A percentile compares a stretch with the other conserved stretches of the same genome.
These are phyloP conservation scores for Suillus discolor DNA, from an alignment of 768 basidiomycete species.

Conservation along the genomic window DNA sequence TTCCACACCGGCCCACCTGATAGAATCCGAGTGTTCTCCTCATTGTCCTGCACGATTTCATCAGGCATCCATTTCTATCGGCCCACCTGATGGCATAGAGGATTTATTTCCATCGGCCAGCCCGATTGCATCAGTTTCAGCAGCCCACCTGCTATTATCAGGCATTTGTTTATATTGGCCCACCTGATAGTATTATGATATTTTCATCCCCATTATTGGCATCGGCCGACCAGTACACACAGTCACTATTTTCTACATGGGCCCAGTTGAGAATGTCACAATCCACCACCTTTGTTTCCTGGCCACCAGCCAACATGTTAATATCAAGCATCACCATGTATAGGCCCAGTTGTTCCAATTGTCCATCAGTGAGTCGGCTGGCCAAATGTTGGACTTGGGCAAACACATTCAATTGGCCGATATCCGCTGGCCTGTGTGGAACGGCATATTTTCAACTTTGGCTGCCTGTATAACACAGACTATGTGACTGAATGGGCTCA, in stretches of 20 bases:
- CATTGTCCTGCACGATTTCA: no score
- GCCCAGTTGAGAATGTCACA: not conserved
- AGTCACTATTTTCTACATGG: not conserved
- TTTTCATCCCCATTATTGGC: not conserved
- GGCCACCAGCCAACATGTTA: not conserved
- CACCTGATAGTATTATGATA: no score
- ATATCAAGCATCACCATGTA: not conserved
- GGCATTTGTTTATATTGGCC: no score
- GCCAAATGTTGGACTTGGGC: not conserved
- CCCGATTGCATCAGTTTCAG: no score
- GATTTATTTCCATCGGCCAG: no score
- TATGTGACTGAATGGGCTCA: not conserved
- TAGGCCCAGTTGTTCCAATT: not conserved
- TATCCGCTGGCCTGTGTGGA: not conserved
- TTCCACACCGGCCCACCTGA: no score
- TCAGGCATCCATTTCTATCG: no score
- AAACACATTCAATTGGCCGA: not conserved
- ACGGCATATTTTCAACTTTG: not conserved
- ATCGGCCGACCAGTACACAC: not conserved
- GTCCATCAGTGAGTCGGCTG: not conserved
- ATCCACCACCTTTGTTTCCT: not conserved
- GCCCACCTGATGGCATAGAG: no score
- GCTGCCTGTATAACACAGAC: not conserved
- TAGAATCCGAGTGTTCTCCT: no score
- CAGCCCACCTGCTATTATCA: no score